A percentile compares a stretch with the other conserved stretches of the same genome.
Conservation (phyloP, 1,139 yeast genomes). For the Geotrichum phurueaensis region DNA sequence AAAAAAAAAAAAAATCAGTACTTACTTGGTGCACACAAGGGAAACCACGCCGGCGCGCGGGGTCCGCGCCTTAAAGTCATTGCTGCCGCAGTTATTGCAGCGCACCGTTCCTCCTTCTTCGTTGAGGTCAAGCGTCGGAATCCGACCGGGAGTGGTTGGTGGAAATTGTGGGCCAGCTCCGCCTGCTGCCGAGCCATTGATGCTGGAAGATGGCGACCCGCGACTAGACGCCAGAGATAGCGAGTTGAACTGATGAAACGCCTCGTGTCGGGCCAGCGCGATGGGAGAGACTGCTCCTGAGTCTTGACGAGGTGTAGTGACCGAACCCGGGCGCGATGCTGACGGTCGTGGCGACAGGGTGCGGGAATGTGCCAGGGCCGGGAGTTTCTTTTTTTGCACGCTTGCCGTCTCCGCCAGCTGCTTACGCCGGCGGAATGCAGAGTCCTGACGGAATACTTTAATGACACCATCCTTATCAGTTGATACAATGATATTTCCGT, state of each 20-base stretch:
- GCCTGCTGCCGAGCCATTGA: background rate
- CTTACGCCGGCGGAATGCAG: constrained; percentile 41
- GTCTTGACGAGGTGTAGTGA: background rate
- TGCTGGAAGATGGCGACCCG: background rate
- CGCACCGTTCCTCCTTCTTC: background rate
- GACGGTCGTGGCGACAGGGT: background rate
- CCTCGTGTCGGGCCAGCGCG: background rate
- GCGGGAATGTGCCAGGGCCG: background rate
- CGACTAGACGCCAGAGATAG: background rate
- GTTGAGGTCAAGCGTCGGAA: background rate
- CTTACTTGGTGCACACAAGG: background rate
- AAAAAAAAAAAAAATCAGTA: background rate
- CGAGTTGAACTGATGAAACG: background rate
- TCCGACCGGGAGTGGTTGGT: background rate
- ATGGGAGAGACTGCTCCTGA: background rate
- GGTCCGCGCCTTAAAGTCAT: background rate
- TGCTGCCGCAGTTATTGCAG: background rate
- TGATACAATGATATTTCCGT: constrained; percentile 55
- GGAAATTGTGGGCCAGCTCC: background rate
- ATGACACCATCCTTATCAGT: constrained; percentile 71
- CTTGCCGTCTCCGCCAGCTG: constrained; percentile 1
- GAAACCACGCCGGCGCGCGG: background rate
- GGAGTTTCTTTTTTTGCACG: constrained; percentile 4
- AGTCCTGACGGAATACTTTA: constrained; percentile 74
- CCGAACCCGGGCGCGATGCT: background rate